phyloP scores from a whole-genome alignment of 2,329 filamentous ascomycete genomes.

The Pseudocercospora ulei region DNA sequence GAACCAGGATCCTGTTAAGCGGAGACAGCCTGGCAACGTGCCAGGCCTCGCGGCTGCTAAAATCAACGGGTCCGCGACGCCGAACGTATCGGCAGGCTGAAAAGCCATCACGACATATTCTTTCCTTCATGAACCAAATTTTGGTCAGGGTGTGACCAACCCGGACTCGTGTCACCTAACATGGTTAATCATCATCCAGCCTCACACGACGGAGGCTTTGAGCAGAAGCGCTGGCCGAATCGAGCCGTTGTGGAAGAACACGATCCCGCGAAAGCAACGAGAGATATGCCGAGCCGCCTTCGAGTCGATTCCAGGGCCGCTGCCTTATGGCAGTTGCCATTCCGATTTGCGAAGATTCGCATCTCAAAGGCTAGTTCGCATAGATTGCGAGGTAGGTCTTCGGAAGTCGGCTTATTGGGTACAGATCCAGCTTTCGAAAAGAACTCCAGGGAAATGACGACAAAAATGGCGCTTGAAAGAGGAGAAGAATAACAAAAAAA shows the following conservation, averaged over 20 bases:
- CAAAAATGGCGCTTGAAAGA: not conserved
- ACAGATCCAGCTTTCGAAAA: not conserved
- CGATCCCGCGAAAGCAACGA: not conserved
- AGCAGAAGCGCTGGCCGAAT: slow-evolving; percentile 4
- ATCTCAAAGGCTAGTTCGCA: no score
- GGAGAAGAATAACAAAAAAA: not conserved
- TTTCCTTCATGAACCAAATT: not conserved
- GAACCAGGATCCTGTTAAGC: slow-evolving; percentile 32
- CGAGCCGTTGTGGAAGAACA: not conserved
- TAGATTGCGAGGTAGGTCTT: slow-evolving; percentile 4
- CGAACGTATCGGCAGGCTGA: slow-evolving; percentile 21
- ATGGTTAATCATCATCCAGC: slow-evolving; percentile 3
- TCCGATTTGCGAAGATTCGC: no score
- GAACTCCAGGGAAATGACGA: not conserved
- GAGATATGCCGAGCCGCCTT: no score
- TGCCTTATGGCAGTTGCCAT: no score
- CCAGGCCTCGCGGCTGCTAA: slow-evolving; percentile 10
- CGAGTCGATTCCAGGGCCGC: no score
- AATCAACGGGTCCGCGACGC: slow-evolving; percentile 17
- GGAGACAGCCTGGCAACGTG: slow-evolving; percentile 26
- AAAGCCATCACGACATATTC: not conserved
- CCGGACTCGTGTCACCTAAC: slow-evolving; percentile 4
- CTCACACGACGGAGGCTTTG: not conserved
- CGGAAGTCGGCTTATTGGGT: not conserved
- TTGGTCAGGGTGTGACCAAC: slow-evolving; percentile 1